Conservation (phyloP, 768 basidiomycete species). For the Leccinellum albellum region DNA sequence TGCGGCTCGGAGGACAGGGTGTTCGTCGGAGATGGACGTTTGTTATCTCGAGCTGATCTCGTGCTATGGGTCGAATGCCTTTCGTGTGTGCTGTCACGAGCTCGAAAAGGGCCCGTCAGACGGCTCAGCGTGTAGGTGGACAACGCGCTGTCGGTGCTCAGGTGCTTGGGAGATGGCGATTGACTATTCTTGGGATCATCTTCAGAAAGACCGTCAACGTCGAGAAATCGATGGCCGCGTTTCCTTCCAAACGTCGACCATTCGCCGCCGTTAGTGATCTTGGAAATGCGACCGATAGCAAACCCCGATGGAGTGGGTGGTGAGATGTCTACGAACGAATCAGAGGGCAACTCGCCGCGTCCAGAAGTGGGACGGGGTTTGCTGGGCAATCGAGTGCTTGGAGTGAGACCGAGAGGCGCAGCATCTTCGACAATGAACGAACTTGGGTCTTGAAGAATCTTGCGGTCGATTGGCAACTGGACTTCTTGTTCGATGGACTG, state of each 20-base stretch:
- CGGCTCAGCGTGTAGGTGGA: slow-evolving; percentile 22
- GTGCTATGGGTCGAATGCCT: slow-evolving; percentile 7
- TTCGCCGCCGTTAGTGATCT: slow-evolving; percentile 19
- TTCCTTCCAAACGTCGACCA: slow-evolving; percentile 37
- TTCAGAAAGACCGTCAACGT: slow-evolving; percentile 14
- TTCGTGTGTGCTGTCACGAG: slow-evolving; percentile 8
- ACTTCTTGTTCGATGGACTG: background rate
- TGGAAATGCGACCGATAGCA: slow-evolving; percentile 17
- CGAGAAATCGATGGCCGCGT: slow-evolving; percentile 13
- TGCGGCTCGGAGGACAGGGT: slow-evolving; percentile 25
- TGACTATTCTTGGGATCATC: slow-evolving; percentile 9
- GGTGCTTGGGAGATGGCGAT: slow-evolving; percentile 20
- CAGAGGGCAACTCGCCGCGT: background rate
- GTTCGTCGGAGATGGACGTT: slow-evolving; percentile 27
- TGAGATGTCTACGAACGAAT: slow-evolving; percentile 8
- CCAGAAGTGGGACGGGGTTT: slow-evolving; percentile 1
- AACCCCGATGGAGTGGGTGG: slow-evolving; percentile 10
- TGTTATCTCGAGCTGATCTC: slow-evolving; percentile 22
- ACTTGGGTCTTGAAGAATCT: slow-evolving; percentile 30
- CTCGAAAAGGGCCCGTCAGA: slow-evolving; percentile 15
- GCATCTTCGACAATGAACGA: slow-evolving; percentile 16
- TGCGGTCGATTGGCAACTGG: slow-evolving; percentile 20
- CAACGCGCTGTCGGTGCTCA: slow-evolving; percentile 13
- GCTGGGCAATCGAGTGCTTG: slow-evolving; percentile 23
- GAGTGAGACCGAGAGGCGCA: slow-evolving; percentile 24